These are phyloP conservation scores for Austropuccinia psidii DNA, from an alignment of 1,284 basidiomycete species.

Conservation along the genomic window DNA sequence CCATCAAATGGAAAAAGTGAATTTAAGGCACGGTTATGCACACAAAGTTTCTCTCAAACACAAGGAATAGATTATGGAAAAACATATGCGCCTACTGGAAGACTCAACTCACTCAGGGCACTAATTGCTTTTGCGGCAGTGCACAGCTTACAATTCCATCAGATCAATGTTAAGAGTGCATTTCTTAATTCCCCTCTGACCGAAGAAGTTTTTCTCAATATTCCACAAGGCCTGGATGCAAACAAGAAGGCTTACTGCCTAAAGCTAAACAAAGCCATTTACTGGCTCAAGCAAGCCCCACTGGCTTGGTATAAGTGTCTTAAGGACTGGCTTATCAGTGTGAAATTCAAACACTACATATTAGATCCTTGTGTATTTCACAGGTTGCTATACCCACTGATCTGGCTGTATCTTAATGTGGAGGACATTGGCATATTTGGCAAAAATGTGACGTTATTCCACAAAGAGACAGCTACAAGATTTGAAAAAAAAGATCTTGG, in stretches of 20 bases:
- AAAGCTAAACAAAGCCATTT: neutral
- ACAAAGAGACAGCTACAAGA: no score
- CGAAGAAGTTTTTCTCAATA: neutral
- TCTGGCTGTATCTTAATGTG: neutral
- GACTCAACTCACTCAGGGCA: neutral
- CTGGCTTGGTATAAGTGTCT: neutral
- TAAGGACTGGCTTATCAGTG: neutral
- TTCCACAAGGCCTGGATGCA: neutral
- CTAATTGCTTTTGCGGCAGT: neutral
- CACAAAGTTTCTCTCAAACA: neutral
- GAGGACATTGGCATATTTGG: neutral
- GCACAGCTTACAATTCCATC: neutral
- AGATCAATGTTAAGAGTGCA: neutral
- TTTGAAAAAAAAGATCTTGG: no score
- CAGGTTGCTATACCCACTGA: no score
- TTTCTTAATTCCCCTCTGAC: neutral
- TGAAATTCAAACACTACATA: neutral
- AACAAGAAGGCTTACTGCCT: neutral
- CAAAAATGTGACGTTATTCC: no score
- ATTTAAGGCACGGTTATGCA: neutral
- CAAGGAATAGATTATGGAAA: neutral
- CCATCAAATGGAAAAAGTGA: no score
- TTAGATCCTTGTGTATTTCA: neutral
- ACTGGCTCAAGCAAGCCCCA: neutral
- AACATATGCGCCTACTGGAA: neutral